A percentile compares a stretch with the other conserved stretches of the same genome.
Evolutionary conservation across 345 rosid genomes (phyloP).

Genomic region (Salix koriyanagi): DNA sequence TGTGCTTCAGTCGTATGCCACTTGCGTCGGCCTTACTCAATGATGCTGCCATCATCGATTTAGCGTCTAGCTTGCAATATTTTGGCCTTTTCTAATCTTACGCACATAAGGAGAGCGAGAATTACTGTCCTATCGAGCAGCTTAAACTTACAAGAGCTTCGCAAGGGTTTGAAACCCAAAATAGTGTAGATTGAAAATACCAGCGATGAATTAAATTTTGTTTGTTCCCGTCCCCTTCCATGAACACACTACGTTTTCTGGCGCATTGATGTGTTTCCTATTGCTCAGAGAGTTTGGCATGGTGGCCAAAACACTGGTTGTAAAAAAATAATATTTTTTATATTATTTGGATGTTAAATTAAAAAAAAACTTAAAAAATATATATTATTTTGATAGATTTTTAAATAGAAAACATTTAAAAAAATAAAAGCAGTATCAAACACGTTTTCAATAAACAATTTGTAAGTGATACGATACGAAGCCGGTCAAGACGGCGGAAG

Average conservation of each 20-base stretch:
- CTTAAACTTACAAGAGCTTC: background rate
- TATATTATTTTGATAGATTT: too few species aligned
- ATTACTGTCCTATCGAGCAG: background rate
- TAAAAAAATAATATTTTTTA: too few species aligned
- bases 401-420: too few species aligned
- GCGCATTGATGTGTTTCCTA: background rate
- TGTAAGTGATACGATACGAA: background rate
- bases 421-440: too few species aligned
- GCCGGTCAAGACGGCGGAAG: background rate
- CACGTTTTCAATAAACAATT: background rate
- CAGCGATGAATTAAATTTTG: conserved; percentile 6
- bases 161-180: conserved; percentile 1
- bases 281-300: too few species aligned
- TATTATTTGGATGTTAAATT: too few species aligned
- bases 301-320: too few species aligned
- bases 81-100: background rate
- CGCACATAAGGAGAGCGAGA: background rate
- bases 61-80: background rate
- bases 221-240: background rate
- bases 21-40: conserved; percentile 65
- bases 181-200: background rate
- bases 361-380: too few species aligned
- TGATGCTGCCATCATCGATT: background rate
- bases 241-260: background rate
- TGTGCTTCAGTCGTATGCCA: conserved; percentile 81